Percentiles rank a stretch among this genome's conserved stretches.
Conservation (phyloP, 176 grass and related monocot genomes). For the Triticum timopheevii region DNA sequence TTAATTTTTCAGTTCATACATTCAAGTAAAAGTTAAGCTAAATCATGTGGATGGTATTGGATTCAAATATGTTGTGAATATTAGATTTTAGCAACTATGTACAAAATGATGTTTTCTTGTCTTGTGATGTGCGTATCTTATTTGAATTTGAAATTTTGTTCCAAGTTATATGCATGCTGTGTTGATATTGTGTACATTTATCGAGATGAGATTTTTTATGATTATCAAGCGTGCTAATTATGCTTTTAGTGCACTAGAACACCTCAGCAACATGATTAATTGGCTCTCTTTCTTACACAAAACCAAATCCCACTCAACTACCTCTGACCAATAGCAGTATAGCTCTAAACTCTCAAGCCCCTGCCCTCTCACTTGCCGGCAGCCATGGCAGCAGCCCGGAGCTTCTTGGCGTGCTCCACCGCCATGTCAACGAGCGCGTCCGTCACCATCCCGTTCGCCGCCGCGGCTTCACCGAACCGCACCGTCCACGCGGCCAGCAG, state of each 20-base stretch:
- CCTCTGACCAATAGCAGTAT: background rate
- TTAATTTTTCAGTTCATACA: background rate
- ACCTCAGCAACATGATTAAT: background rate
- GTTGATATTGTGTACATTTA: background rate
- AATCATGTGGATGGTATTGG: background rate
- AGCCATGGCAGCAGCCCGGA: background rate
- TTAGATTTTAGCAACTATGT: background rate
- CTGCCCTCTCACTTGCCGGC: background rate
- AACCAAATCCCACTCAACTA: background rate
- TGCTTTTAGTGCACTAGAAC: background rate
- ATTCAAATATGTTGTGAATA: background rate
- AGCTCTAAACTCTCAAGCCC: background rate
- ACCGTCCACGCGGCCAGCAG: background rate
- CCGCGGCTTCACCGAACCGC: background rate
- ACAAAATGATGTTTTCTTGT: background rate
- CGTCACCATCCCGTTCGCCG: background rate
- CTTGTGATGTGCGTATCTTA: background rate
- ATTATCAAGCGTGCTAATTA: background rate
- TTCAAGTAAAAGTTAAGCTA: background rate
- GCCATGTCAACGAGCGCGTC: background rate
- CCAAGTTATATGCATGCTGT: background rate
- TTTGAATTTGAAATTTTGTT: background rate
- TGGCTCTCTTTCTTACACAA: background rate
- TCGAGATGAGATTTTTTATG: background rate
- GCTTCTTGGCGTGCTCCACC: slow-evolving; percentile 2